These are phyloP conservation scores for Spongiforma sp. DNA, from an alignment of 1,284 basidiomycete species.

Conservation along the genomic window DNA sequence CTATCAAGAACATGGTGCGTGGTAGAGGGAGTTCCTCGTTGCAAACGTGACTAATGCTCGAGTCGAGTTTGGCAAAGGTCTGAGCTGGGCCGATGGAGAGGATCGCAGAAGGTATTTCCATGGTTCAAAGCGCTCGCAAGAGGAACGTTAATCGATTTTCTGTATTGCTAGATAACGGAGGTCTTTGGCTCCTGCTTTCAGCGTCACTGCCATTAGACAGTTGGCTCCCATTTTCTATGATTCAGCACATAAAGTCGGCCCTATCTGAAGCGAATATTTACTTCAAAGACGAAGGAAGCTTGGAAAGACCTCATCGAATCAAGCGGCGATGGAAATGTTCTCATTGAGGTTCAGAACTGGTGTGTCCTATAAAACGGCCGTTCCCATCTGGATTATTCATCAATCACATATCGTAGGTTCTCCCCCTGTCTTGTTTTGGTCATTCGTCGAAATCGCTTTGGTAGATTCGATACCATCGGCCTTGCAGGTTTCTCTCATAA, in stretches of 20 bases:
- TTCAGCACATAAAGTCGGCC: conserved; percentile 47
- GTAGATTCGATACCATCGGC: conserved; percentile 37
- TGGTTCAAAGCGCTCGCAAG: neutral
- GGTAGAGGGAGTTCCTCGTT: neutral
- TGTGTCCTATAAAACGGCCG: conserved; percentile 2
- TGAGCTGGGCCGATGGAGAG: neutral
- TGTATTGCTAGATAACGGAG: conserved; percentile 52
- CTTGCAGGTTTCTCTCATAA: conserved; percentile 57
- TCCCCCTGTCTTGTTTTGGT: neutral
- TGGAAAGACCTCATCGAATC: conserved; percentile 56
- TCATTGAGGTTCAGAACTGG: conserved; percentile 57
- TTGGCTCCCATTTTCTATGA: conserved; percentile 38
- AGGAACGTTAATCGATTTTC: too few relatives aligned
- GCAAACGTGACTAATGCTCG: neutral
- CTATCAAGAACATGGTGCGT: neutral
- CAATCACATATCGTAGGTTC: conserved; percentile 51
- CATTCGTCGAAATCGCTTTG: conserved; percentile 30
- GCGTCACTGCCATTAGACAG: conserved; percentile 17
- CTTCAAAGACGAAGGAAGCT: conserved; percentile 43
- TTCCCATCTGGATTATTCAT: conserved; percentile 51
- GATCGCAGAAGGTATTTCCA: neutral
- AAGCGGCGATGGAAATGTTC: conserved; percentile 25
- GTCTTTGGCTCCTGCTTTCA: conserved; percentile 15
- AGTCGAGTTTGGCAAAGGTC: neutral
- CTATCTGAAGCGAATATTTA: conserved; percentile 14